Evolutionary conservation across 306 rosid genomes (phyloP), one percentile per base, ranked within the genome.

Genomic region (Sesbania bispinosa): DNA sequence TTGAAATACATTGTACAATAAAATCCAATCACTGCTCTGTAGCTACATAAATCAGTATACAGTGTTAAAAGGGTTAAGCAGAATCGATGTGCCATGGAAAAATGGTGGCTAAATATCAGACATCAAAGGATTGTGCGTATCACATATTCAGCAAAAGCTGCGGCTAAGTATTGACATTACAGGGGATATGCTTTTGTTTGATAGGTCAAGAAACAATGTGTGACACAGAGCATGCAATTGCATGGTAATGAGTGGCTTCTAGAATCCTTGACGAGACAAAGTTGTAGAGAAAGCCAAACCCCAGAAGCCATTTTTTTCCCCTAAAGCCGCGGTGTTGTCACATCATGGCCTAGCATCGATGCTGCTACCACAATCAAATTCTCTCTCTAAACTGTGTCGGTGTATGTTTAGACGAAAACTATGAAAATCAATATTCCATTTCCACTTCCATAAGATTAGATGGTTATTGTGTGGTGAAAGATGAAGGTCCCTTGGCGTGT

Each of bases 401-500:
- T 51, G 63, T 70, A 61, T 73, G 59, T 74, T 24, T 54, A 29
- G 69, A 62, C n/a, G 26, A 67, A 68, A 75, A 53, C 67, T 67
- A 50, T 19, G 69, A 80, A 51, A 59, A 67, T 39, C 42, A 54
- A 35, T 67, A n/a, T 48, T 60, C 27, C 26, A 33, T 14, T 58
- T 60, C 14, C 54, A 61, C 27, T 43, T 23, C 54, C 11, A 48
- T 62, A n/a, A n/a, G n/a, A n/a, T n/a, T n/a, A n/a, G 23, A 58
- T 2, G 15, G 60, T 66, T 73, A 85, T 21, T 51, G 77, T 70
- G 81, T 30, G 18, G 90, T 68, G 24, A 60, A 69, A 42, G 91
- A 88, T 51, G 96, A 78, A 75, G 85, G 85, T 58, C 94, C 94
- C 85, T 83, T 94, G 43, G 98, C 97, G 77, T 94, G 98, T 79